phyloP scores from a whole-genome alignment of 768 basidiomycete species.

The Pleurotus cornucopiae region DNA sequence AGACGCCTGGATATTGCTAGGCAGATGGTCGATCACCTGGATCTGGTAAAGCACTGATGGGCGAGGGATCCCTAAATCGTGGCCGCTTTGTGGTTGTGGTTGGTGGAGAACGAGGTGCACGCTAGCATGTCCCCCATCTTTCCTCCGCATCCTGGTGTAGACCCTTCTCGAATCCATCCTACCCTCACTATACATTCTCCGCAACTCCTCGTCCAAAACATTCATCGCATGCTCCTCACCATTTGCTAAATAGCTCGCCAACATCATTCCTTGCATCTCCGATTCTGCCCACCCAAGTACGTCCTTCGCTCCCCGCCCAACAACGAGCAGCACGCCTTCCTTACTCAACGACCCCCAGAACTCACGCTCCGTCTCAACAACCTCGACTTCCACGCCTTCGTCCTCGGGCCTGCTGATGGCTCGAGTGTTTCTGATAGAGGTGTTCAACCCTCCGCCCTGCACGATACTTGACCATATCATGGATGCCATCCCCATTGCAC shows the following conservation, averaged over 20 bases:
- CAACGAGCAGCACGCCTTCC: constrained; percentile 45
- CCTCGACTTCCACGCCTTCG: neutral
- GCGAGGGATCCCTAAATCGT: constrained; percentile 22
- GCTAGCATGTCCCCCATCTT: constrained; percentile 25
- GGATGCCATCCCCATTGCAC: constrained; percentile 62
- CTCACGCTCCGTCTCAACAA: constrained; percentile 18
- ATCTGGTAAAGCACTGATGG: constrained; percentile 36
- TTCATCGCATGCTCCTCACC: constrained; percentile 20
- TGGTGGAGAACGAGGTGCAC: constrained; percentile 23
- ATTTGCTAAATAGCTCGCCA: constrained; percentile 32
- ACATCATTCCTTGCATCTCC: constrained; percentile 47
- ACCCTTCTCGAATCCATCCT: constrained; percentile 20
- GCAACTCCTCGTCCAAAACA: constrained; percentile 17
- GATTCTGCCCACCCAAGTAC: constrained; percentile 60
- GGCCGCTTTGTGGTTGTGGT: neutral
- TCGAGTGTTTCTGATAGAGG: constrained; percentile 8
- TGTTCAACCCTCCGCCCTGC: constrained; percentile 42
- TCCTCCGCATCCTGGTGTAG: constrained; percentile 33
- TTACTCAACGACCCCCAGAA: constrained; percentile 55
- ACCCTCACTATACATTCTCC: constrained; percentile 18
- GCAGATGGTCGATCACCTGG: constrained; percentile 18
- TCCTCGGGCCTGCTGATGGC: constrained; percentile 7
- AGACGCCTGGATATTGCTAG: constrained; percentile 9
- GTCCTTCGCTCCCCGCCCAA: constrained; percentile 48
- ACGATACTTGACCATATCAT: constrained; percentile 59